Base-by-base conservation (phyloP, 805 yeast genomes). In the Candida sakaeoensis region DNA sequence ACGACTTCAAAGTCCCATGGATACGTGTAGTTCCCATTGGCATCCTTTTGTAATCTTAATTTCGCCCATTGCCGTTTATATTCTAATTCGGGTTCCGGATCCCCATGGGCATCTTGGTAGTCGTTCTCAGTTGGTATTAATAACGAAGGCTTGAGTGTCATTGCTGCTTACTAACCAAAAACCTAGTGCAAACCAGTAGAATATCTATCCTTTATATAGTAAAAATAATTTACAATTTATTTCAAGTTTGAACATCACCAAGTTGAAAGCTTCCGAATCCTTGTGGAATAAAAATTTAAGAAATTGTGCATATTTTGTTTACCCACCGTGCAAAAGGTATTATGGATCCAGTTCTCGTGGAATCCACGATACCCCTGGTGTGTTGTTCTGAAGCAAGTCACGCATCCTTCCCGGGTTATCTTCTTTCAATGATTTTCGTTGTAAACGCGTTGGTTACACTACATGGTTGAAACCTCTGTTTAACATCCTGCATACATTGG, bases 1-100 rank as follows among this genome's bases (percentile, higher is more conserved):
- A 74, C 77, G 8, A 65, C 64, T 46, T 72, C 74, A 48, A 75
- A 75, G 8, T 45, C 50, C 78, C 79, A 76, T 1, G 71, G 70
- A 36, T 54, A 57, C n/a, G 39, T 39, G 30, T 42, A 49, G 9
- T 57, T 47, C 1, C 57, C 51, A 7, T 39, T 33, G 8, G 31
- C 26, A 31, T 62, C 62, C 34, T 46, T 49, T 33, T 54, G 46
- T 8, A 47, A 24, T 26, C 45, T 36, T 6, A 28, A 22, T 17
- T 47, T 31, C 22, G 45, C 29, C 22, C 45, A 44, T 2, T 41
- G 25, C 16, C 45, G 36, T 12, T 37, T 41, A 33, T 49, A 55
- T 8, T 47, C 27, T 15, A 35, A 18, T 37, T 52, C 54, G 13
- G 45, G 44, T 15, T 49, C 55, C 14, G 42, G 30, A 6, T 54